Evolutionary conservation across 441 rosid genomes (phyloP).

Genomic region (Pelargonium australe): DNA sequence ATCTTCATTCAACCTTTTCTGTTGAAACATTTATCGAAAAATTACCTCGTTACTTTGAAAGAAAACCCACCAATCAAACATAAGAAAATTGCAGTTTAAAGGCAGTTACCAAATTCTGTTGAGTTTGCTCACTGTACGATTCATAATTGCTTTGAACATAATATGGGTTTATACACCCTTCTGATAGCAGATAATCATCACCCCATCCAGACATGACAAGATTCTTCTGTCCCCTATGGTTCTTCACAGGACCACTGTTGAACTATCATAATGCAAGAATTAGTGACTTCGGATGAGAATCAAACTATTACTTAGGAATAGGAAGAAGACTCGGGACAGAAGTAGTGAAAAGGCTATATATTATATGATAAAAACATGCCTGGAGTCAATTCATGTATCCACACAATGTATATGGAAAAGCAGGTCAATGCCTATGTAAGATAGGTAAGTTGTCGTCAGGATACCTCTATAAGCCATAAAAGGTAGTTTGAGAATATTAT

Average conservation of each 20-base stretch:
- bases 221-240: conserved; percentile 85
- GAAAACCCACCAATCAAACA: conserved; percentile 9
- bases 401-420: not conserved
- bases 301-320: conserved; percentile 8
- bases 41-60: conserved; percentile 17
- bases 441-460: not conserved
- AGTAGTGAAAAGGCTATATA: not conserved
- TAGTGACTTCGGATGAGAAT: conserved; percentile 8
- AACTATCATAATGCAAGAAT: conserved; percentile 19
- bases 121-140: conserved; percentile 64
- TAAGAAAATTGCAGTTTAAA: conserved; percentile 16
- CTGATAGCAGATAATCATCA: conserved; percentile 68
- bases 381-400: not conserved
- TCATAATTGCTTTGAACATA: conserved; percentile 51
- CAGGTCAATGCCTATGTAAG: not conserved
- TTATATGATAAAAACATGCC: not conserved
- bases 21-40: conserved; percentile 21
- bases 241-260: conserved; percentile 66
- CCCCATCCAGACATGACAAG: conserved; percentile 93
- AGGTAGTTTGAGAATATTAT: not conserved
- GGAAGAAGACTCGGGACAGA: not conserved
- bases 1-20: conserved; percentile 85
- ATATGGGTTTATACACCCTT: conserved; percentile 62
- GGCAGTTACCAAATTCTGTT: conserved; percentile 58
- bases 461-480: not conserved